Evolutionary conservation across 2,329 filamentous ascomycete genomes (phyloP), one percentile per base, ranked within the genome.

Genomic region (Fusarium clavum): DNA sequence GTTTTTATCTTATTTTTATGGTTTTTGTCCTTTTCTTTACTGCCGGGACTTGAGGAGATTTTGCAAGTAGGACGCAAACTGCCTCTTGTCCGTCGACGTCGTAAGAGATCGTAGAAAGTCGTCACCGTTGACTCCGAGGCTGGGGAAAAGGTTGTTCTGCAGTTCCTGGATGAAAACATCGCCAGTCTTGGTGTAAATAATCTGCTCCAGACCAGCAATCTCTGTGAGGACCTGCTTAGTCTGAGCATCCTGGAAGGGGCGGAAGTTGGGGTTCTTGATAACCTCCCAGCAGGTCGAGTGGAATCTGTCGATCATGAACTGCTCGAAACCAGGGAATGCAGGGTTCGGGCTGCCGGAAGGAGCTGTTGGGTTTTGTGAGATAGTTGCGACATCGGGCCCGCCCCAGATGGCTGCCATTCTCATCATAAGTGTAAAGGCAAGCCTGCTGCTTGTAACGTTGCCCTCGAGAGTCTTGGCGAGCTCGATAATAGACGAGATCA

Each of bases 381-480:
- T 86, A 38, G 84, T 86, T 14, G 88, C 85, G 40, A 92, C 84
- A 69, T 97, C 93, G 2, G 94, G 92, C 0, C 95, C 96, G 61
- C 96, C 95, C 95, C 96, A 99, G 43, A 94, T 90, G 30, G 87
- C 85, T 11, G 91, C 93, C 91, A 99, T 97, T 69, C 90, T 91
- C 24, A 88, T 87, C 75, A 99, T 87, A 14, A 97, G 90, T 22
- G 89, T 90, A 74, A 98, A 94, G 2, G 95, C 93, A 66, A 97
- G 88, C 47, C 87, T 83, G 72, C 87, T 89, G 3, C 88, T 86
- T 9, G 84, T 83, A 32, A 90, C 82, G 71, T 89, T 89, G 47
- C 86, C 87, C 40, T 88, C 87, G 18, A 94, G 86, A 45, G 94
- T 94, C 78, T 92, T 91, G 57, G 94, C 91, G 68, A 98, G 91